Evolutionary conservation across 345 rosid genomes (phyloP).

Genomic region (Euphorbia tirucalli): DNA sequence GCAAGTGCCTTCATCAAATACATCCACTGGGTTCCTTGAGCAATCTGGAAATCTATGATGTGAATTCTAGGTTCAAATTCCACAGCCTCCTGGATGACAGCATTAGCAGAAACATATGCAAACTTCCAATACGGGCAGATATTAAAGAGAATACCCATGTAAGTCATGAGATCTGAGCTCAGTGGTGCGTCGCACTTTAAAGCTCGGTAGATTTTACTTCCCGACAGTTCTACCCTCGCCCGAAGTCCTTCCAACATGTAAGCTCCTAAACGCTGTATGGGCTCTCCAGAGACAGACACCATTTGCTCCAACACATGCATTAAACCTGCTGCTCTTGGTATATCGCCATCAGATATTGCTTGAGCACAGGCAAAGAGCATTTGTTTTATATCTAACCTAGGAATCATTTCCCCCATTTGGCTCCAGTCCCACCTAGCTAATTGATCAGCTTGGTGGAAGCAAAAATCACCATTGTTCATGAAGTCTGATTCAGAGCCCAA

Average conservation of each 20-base stretch:
- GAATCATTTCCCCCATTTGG: slow-evolving; percentile 49
- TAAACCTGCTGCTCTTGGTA: slow-evolving; percentile 45
- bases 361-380: slow-evolving; percentile 66
- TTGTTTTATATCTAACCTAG: slow-evolving; percentile 55
- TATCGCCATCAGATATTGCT: slow-evolving; percentile 50
- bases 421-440: slow-evolving; percentile 45
- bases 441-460: slow-evolving; percentile 40
- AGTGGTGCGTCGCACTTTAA: slow-evolving; percentile 79
- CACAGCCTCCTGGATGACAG: slow-evolving; percentile 58
- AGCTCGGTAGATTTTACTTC: slow-evolving; percentile 78
- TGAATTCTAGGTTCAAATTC: slow-evolving; percentile 63
- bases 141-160: slow-evolving; percentile 70
- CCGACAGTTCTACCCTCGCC: slow-evolving; percentile 84
- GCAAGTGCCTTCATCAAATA: slow-evolving; percentile 56
- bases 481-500: slow-evolving; percentile 61
- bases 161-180: slow-evolving; percentile 87
- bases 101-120: slow-evolving; percentile 81
- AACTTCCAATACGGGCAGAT: slow-evolving; percentile 93
- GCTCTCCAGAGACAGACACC: slow-evolving; percentile 89
- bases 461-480: slow-evolving; percentile 46
- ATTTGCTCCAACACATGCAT: slow-evolving; percentile 71
- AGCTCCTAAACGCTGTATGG: slow-evolving; percentile 77
- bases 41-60: slow-evolving; percentile 85
- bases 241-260: slow-evolving; percentile 92
- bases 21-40: slow-evolving; percentile 84